Evolutionary conservation across 306 rosid species (phyloP).

Genomic region (Neltuma alba): DNA sequence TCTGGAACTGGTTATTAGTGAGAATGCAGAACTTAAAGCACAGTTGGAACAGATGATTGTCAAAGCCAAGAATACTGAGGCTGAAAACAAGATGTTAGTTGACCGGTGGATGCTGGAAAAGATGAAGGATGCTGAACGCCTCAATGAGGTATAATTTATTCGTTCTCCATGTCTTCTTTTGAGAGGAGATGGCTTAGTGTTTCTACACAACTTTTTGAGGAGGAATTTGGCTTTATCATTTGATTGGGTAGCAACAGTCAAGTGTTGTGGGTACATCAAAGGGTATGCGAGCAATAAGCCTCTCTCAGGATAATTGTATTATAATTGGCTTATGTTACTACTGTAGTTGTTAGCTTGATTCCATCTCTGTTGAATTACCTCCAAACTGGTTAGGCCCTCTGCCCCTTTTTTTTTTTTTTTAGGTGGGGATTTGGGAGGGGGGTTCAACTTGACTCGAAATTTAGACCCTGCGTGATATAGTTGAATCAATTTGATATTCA

Average conservation of each 20-base stretch:
- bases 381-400: slow-evolving; percentile 1
- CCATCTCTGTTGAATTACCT: slow-evolving; percentile 5
- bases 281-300: neutral
- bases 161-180: slow-evolving; percentile 3
- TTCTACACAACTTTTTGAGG: slow-evolving; percentile 17
- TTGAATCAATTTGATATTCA: slow-evolving; percentile 4
- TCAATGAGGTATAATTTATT: slow-evolving; percentile 73
- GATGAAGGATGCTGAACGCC: slow-evolving; percentile 99
- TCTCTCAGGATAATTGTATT: slow-evolving; percentile 14
- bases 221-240: slow-evolving; percentile 24
- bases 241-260: slow-evolving; percentile 8
- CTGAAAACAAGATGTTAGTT: slow-evolving; percentile 87
- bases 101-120: slow-evolving; percentile 98
- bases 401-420: too few species aligned
- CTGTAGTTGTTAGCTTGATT: slow-evolving; percentile 6
- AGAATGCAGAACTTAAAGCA: slow-evolving; percentile 73
- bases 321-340: neutral
- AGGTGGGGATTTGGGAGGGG: too few species aligned
- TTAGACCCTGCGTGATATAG: slow-evolving; percentile 4
- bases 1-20: slow-evolving; percentile 69
- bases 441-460: slow-evolving; percentile 30
- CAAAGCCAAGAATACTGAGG: slow-evolving; percentile 74
- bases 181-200: slow-evolving; percentile 23
- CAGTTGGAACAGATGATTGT: slow-evolving; percentile 67
- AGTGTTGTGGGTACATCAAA: neutral